These are phyloP conservation scores for Mrakia blollopis DNA, from an alignment of 768 basidiomycete species.

Conservation along the genomic window DNA sequence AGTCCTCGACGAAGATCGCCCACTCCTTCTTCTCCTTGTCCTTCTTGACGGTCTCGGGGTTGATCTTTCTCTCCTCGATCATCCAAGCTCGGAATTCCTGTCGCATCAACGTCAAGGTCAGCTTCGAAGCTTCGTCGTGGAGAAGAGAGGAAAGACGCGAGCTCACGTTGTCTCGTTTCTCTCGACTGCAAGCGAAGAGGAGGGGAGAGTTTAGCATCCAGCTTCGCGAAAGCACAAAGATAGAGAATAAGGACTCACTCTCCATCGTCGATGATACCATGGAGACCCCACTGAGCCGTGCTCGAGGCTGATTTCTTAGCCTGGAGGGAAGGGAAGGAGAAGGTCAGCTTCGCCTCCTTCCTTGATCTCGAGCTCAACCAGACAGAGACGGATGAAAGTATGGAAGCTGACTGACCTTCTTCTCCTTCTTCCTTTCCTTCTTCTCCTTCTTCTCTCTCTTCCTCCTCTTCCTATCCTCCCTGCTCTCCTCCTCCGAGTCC, in stretches of 20 bases:
- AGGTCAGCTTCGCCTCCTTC: slow-evolving; percentile 4
- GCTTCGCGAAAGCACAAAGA: neutral
- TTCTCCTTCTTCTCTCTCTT: slow-evolving; percentile 35
- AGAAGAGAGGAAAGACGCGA: neutral
- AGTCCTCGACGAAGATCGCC: slow-evolving; percentile 57
- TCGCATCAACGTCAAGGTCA: neutral
- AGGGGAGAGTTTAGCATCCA: slow-evolving; percentile 5
- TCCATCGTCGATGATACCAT: slow-evolving; percentile 74
- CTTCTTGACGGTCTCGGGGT: slow-evolving; percentile 80
- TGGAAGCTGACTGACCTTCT: slow-evolving; percentile 50
- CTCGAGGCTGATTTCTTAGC: slow-evolving; percentile 53
- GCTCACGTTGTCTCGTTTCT: slow-evolving; percentile 58
- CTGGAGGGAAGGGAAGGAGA: slow-evolving; percentile 39
- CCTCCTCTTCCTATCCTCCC: slow-evolving; percentile 34
- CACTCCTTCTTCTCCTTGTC: slow-evolving; percentile 85
- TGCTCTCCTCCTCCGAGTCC: slow-evolving; percentile 35
- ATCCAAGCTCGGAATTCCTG: slow-evolving; percentile 88
- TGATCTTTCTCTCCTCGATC: slow-evolving; percentile 83
- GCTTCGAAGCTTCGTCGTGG: neutral
- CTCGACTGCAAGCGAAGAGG: slow-evolving; percentile 59
- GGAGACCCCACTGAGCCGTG: slow-evolving; percentile 75
- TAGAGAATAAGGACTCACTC: slow-evolving; percentile 58
- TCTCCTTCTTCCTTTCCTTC: slow-evolving; percentile 34
- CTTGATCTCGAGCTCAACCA: neutral
- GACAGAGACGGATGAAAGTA: no score